Percentiles rank a stretch among this genome's conserved stretches.
Conservation (phyloP, 2,329 filamentous ascomycete species). For the Diaporthe ilicicola region DNA sequence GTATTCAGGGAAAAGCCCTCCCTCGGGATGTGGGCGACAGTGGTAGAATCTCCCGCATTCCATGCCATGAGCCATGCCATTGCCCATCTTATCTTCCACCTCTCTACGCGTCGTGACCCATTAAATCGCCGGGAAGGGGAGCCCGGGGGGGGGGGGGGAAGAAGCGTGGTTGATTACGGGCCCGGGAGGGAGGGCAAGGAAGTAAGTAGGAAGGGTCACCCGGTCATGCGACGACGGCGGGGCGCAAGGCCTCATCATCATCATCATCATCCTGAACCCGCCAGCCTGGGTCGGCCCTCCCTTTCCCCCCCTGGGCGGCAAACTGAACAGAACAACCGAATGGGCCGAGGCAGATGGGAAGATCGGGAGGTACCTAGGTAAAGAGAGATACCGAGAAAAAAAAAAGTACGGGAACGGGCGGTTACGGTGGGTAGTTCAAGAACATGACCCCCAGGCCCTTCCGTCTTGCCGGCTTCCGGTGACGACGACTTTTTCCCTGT, state of each 20-base stretch:
- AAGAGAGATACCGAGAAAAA: background rate
- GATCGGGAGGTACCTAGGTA: no score
- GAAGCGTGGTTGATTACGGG: no score
- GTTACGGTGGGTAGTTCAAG: background rate
- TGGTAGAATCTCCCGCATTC: no score
- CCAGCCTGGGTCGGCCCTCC: no score
- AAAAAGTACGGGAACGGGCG: background rate
- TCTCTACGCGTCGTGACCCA: constrained; percentile 3
- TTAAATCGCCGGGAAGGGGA: no score
- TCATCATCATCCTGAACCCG: background rate
- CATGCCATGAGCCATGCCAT: background rate
- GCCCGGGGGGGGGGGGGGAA: no score
- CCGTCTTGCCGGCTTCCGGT: constrained; percentile 10
- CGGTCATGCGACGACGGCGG: background rate
- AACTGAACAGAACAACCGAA: no score
- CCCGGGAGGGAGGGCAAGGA: background rate
- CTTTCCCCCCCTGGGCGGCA: no score
- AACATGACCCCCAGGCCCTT: background rate
- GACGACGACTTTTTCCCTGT: background rate
- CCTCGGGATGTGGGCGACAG: constrained; percentile 6
- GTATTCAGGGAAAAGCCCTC: background rate
- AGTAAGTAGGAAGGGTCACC: background rate
- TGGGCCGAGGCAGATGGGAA: no score
- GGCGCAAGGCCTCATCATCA: background rate
- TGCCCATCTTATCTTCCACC: no score